phyloP scores from a whole-genome alignment of 768 basidiomycete species.

The Hypholoma sublateritium region DNA sequence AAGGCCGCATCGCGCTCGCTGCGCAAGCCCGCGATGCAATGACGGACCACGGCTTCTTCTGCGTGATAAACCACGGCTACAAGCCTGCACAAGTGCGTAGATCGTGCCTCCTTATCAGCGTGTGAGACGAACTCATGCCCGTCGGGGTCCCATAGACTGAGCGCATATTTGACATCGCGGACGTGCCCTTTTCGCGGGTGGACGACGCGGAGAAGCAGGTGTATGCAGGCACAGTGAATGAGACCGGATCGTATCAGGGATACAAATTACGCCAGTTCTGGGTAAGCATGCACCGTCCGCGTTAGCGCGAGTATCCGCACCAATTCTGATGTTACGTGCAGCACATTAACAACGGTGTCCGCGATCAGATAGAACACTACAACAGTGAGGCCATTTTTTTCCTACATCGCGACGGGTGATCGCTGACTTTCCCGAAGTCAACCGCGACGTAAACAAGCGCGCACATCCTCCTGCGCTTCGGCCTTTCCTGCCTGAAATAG shows the following conservation, averaged over 20 bases:
- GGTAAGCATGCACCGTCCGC: slow-evolving; percentile 32
- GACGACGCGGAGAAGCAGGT: slow-evolving; percentile 39
- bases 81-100: slow-evolving; percentile 34
- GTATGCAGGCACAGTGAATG: slow-evolving; percentile 37
- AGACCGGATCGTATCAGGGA: slow-evolving; percentile 50
- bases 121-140: not conserved
- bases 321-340: slow-evolving; percentile 18
- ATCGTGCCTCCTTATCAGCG: no score
- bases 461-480: slow-evolving; percentile 49
- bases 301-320: not conserved
- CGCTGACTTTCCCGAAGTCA: slow-evolving; percentile 34
- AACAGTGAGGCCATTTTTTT: slow-evolving; percentile 40
- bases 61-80: slow-evolving; percentile 49
- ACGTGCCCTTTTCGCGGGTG: slow-evolving; percentile 44
- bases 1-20: slow-evolving; percentile 37
- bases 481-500: slow-evolving; percentile 53
- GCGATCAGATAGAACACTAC: slow-evolving; percentile 64
- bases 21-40: slow-evolving; percentile 45
- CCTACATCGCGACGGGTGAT: not conserved
- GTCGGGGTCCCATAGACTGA: slow-evolving; percentile 42
- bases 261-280: slow-evolving; percentile 56
- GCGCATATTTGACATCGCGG: slow-evolving; percentile 49
- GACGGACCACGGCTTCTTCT: slow-evolving; percentile 44
- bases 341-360: slow-evolving; percentile 63
- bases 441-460: slow-evolving; percentile 45